Conservation (phyloP, 768 basidiomycete species). For the Tylopilus rubrobrunneus region DNA sequence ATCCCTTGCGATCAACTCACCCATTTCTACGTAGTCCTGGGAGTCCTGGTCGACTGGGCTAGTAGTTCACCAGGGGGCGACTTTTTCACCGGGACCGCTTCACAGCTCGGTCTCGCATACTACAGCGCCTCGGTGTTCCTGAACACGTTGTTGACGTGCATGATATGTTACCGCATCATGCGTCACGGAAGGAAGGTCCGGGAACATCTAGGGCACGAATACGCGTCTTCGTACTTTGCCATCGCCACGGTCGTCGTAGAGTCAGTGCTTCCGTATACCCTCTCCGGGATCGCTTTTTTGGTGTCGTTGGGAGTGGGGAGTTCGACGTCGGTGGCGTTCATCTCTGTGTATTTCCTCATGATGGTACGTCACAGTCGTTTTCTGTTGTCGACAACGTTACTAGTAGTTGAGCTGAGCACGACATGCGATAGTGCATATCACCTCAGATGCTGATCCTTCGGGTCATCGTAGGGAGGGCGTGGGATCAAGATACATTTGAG, state of each 20-base stretch:
- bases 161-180: conserved; percentile 23
- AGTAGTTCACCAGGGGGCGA: background rate
- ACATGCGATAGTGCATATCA: conserved; percentile 16
- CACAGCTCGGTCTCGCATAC: conserved; percentile 16
- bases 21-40: background rate
- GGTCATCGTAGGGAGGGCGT: conserved; percentile 9
- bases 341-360: conserved; percentile 9
- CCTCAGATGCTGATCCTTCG: conserved; percentile 26
- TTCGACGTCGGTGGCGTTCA: conserved; percentile 7
- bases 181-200: conserved; percentile 4
- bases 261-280: conserved; percentile 22
- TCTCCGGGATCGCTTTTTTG: conserved; percentile 23
- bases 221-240: conserved; percentile 16
- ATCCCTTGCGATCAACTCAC: background rate
- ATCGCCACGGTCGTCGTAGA: conserved; percentile 17
- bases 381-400: no score
- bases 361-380: conserved; percentile 12
- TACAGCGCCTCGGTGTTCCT: conserved; percentile 13
- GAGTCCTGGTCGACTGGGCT: background rate
- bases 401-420: background rate
- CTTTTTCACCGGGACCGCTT: conserved; percentile 1
- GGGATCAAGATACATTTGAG: background rate
- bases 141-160: conserved; percentile 15
- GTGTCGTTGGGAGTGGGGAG: conserved; percentile 17
- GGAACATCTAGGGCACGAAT: conserved; percentile 15